Base-by-base conservation (phyloP, 2,329 filamentous ascomycete genomes). In the Tolypocladium sp. region DNA sequence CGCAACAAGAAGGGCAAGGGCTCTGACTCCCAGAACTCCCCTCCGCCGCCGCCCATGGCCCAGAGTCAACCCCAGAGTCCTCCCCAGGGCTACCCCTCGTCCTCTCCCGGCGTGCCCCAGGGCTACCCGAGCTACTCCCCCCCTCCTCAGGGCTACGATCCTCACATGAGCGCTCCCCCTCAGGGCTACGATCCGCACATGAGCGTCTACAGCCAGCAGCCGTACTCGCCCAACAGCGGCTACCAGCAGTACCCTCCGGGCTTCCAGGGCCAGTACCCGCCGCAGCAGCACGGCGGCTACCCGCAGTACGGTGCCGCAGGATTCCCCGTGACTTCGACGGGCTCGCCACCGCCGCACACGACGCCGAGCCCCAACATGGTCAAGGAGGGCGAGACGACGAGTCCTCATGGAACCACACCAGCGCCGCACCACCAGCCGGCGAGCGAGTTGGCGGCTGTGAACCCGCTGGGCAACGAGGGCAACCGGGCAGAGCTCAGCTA, bases 401-500 rank as follows among this genome's bases (percentile, higher is more conserved):
- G 49, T 33, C n/a, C 49, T 44, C 42, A 59, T 54, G 22, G 40
- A 59, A 33, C 58, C 56, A 12, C 58, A 59, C 15, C 56, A 56
- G 37, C 51, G 58, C 9, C 59, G 58, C 61, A 59, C 40, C 60
- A 62, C 27, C 60, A 60, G 22, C 57, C 59, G 2, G 64, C 65
- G 5, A 66, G 62, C 38, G 71, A 73, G 61, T 55, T 73, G 58
- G 64, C 65, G n/a, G 60, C 67, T 42, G 61, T 66, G 22, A 64
- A 67, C 55, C 67, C 69, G 3, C 3, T 71, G 33, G 71, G 71
- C 5, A 67, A 65, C 3, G 68, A 70, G 60, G 64, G 58, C 33
- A 74, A 74, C 62, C 66, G 72, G 22, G 72, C 71, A 4, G 70
- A 74, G 61, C 63, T 74, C 41, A 46, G 55, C 33, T 57, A 27